Evolutionary conservation across 345 rosid genomes (phyloP).

Genomic region (Brassica nigra): DNA sequence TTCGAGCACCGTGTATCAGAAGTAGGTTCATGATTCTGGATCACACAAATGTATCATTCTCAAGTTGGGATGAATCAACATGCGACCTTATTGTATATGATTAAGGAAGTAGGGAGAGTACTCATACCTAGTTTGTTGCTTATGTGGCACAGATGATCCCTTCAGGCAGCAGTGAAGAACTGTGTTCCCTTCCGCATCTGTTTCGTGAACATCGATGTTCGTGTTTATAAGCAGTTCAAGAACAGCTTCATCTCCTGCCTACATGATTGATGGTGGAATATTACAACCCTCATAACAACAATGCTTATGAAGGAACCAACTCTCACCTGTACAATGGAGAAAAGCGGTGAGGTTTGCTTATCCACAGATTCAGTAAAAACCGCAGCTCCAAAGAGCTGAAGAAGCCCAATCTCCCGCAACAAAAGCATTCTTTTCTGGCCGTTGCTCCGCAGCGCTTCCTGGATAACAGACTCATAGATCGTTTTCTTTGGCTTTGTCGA

Average conservation of each 20-base stretch:
- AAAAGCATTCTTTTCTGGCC: conserved; percentile 54
- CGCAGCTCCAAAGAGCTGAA: conserved; percentile 67
- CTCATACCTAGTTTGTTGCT: conserved; percentile 63
- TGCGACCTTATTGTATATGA: not conserved
- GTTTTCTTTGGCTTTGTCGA: conserved; percentile 32
- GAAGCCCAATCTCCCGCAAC: conserved; percentile 70
- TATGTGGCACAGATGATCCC: conserved; percentile 53
- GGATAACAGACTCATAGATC: conserved; percentile 50
- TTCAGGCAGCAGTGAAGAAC: conserved; percentile 75
- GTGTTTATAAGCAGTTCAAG: conserved; percentile 67
- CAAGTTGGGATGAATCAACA: conserved; percentile 10
- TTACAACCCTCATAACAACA: not conserved
- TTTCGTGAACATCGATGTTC: conserved; percentile 56
- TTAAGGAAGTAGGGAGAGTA: not conserved
- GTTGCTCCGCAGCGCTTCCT: conserved; percentile 53
- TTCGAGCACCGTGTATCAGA: conserved; percentile 61
- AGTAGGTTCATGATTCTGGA: conserved; percentile 67
- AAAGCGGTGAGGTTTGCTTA: conserved; percentile 55
- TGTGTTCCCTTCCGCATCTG: conserved; percentile 71
- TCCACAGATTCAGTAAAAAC: conserved; percentile 38
- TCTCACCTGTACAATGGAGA: conserved; percentile 61
- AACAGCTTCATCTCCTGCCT: conserved; percentile 81
- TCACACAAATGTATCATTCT: conserved; percentile 11
- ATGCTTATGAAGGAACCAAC: not conserved
- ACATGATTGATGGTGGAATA: conserved; percentile 3